Percentiles rank a stretch among this genome's conserved stretches.
These are phyloP conservation scores for Candida xiaguanensis DNA, from an alignment of 805 yeast genomes.

Conservation along the genomic window DNA sequence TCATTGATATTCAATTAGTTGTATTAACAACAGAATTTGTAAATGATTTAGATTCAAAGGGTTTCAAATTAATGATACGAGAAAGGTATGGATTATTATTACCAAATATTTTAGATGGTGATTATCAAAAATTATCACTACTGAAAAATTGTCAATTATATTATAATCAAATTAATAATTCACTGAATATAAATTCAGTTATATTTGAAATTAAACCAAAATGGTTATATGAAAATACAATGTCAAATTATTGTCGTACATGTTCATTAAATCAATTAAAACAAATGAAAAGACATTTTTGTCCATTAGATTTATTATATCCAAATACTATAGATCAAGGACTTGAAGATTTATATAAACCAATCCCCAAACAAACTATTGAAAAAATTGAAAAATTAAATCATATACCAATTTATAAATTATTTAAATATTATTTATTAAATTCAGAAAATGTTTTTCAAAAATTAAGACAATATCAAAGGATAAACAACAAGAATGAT, in stretches of 20 bases:
- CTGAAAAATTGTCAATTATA: slow-evolving; percentile 37
- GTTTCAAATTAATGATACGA: slow-evolving; percentile 26
- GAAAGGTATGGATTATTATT: slow-evolving; percentile 44
- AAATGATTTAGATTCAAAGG: slow-evolving; percentile 21
- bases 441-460: slow-evolving; percentile 27
- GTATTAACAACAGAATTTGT: slow-evolving; percentile 29
- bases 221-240: slow-evolving; percentile 49
- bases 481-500: slow-evolving; percentile 29
- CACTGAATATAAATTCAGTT: slow-evolving; percentile 11
- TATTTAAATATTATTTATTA: slow-evolving; percentile 31
- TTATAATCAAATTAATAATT: slow-evolving; percentile 3
- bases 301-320: slow-evolving; percentile 44
- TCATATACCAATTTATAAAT: slow-evolving; percentile 25
- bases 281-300: slow-evolving; percentile 34
- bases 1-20: slow-evolving; percentile 30
- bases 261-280: slow-evolving; percentile 48
- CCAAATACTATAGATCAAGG: slow-evolving; percentile 30
- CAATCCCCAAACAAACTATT: slow-evolving; percentile 18
- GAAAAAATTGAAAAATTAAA: slow-evolving; percentile 13
- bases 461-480: slow-evolving; percentile 31
- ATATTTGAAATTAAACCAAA: slow-evolving; percentile 58
- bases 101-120: slow-evolving; percentile 37
- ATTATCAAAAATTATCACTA: slow-evolving; percentile 19
- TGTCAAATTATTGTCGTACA: slow-evolving; percentile 49
- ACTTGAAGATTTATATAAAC: slow-evolving; percentile 26